A percentile compares a stretch with the other conserved stretches of the same genome.
Conservation (phyloP, 2,329 filamentous ascomycete genomes). For the Cercospora sojina region DNA sequence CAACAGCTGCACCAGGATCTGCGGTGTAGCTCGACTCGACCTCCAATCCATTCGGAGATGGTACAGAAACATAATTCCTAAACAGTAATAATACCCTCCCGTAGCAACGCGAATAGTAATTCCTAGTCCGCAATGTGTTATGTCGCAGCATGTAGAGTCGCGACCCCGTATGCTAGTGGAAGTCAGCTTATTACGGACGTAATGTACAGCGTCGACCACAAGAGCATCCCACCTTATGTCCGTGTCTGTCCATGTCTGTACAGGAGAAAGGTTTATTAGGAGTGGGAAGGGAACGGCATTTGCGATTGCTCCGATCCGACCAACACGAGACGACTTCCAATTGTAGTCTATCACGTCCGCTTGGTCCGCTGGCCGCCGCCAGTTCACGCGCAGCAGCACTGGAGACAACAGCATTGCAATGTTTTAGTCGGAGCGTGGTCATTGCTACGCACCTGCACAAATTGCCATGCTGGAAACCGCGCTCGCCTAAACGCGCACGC, state of each 20-base stretch:
- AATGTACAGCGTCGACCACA: not conserved
- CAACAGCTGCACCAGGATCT: not conserved
- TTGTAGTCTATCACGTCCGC: not conserved
- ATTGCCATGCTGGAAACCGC: not conserved
- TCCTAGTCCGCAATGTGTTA: not conserved
- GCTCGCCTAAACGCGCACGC: not conserved
- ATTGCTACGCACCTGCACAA: not conserved
- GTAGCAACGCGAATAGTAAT: not conserved
- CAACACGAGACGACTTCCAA: not conserved
- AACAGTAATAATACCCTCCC: not conserved
- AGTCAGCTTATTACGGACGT: not conserved
- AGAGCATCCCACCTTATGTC: too few relatives aligned
- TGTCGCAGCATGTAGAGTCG: not conserved
- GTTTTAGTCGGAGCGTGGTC: not conserved
- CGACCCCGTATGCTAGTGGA: not conserved
- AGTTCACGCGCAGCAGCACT: not conserved
- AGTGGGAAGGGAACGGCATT: not conserved
- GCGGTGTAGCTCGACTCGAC: not conserved
- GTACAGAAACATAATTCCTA: not conserved
- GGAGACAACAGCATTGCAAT: not conserved
- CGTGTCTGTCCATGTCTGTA: not conserved
- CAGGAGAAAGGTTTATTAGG: not conserved
- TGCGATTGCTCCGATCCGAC: not conserved
- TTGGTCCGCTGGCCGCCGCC: not conserved
- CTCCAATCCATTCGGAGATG: not conserved